These are phyloP conservation scores for Desmodesmus armatus DNA, from an alignment of 139 green algal species.

Conservation along the genomic window DNA sequence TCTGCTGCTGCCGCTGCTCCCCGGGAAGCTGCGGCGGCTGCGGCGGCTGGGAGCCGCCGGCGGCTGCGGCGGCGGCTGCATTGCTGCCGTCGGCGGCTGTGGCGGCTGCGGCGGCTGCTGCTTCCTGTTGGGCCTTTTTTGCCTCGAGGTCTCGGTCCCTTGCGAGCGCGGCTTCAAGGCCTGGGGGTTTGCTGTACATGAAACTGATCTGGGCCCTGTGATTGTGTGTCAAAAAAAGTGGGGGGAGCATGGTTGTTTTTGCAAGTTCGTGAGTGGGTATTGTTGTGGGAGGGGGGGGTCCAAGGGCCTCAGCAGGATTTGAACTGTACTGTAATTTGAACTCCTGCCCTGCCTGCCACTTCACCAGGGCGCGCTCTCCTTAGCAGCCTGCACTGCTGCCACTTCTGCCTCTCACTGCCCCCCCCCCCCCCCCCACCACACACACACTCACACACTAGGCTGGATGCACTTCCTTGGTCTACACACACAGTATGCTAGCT, in stretches of 20 bases:
- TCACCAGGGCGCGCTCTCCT: conserved; percentile 69
- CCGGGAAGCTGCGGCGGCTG: neutral
- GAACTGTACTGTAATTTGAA: too few relatives aligned
- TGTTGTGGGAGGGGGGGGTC: neutral
- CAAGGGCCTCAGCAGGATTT: neutral
- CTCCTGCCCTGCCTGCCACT: conserved; percentile 87
- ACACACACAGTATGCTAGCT: too few relatives aligned
- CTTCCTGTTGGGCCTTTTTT: conserved; percentile 30
- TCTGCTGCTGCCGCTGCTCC: neutral
- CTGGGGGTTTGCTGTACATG: conserved; percentile 87
- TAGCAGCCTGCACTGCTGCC: conserved; percentile 57
- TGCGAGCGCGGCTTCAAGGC: conserved; percentile 73
- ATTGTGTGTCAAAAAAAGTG: neutral
- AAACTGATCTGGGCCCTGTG: conserved; percentile 72
- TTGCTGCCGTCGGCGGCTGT: neutral
- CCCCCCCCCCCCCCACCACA: too few relatives aligned
- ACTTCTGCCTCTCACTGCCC: conserved; percentile 80
- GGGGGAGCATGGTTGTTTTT: neutral
- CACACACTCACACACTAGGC: too few relatives aligned
- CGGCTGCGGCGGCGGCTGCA: neutral
- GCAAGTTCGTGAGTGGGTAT: neutral
- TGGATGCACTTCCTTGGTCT: too few relatives aligned
- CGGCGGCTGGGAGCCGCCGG: neutral
- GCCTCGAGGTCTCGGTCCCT: conserved; percentile 54
- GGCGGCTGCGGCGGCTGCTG: conserved; percentile 8